These are phyloP conservation scores for Sclerotinia minor DNA, from an alignment of 2,329 filamentous ascomycete species.

Conservation along the genomic window DNA sequence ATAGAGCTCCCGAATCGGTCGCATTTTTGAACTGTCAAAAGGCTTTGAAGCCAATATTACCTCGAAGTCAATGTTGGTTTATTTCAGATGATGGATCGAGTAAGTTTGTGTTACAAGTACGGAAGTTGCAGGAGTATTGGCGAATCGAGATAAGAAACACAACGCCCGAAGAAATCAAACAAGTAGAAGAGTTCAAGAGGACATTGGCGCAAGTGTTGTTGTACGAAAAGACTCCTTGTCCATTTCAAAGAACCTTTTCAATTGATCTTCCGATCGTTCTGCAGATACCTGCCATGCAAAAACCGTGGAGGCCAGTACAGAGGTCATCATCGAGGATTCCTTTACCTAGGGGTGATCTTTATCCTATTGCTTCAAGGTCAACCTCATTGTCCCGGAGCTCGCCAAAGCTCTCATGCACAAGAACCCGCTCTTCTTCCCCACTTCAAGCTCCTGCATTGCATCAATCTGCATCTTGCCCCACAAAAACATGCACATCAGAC, in stretches of 20 bases:
- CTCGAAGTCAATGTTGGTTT: slow-evolving; percentile 91
- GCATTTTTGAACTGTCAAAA: slow-evolving; percentile 85
- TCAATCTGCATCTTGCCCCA: slow-evolving; percentile 14
- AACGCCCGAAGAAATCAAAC: slow-evolving; percentile 61
- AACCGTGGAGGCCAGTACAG: slow-evolving; percentile 63
- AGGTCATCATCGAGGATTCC: slow-evolving; percentile 27
- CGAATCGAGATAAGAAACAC: slow-evolving; percentile 79
- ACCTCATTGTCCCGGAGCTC: slow-evolving; percentile 14
- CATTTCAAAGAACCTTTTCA: slow-evolving; percentile 76
- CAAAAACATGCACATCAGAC: slow-evolving; percentile 8
- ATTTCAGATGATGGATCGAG: slow-evolving; percentile 71
- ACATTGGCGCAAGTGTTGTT: slow-evolving; percentile 72
- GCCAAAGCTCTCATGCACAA: slow-evolving; percentile 15
- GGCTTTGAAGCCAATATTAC: slow-evolving; percentile 81
- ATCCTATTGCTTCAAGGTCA: slow-evolving; percentile 24
- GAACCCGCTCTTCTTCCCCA: slow-evolving; percentile 20
- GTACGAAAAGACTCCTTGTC: slow-evolving; percentile 86
- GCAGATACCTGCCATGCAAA: slow-evolving; percentile 63
- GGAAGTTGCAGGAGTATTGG: slow-evolving; percentile 76
- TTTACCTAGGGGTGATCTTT: slow-evolving; percentile 23
- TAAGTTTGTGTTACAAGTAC: slow-evolving; percentile 82
- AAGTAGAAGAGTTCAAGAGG: slow-evolving; percentile 66
- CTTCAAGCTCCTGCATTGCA: slow-evolving; percentile 20
- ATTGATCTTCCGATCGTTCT: slow-evolving; percentile 71
- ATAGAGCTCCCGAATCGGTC: slow-evolving; percentile 81